Base-by-base conservation (phyloP, 768 basidiomycete species). In the Tricholoma bakamatsutake region DNA sequence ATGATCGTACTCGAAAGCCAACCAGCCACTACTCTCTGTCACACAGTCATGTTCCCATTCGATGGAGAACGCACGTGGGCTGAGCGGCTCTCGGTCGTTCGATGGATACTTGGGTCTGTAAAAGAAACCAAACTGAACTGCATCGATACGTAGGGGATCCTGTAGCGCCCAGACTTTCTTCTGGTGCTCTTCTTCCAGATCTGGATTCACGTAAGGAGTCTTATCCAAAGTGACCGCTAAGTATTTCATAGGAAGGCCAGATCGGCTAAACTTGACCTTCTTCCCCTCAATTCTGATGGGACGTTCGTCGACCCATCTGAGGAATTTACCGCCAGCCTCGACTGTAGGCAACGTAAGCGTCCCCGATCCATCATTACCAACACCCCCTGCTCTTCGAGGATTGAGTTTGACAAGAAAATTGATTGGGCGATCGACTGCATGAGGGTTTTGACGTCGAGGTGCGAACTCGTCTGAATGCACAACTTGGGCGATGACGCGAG, bases 1-100 rank as follows among this genome's bases (percentile, higher is more conserved):
- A 61, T 87, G 80, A 28, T 83, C 83, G 60, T 88, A 90, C 53
- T 86, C 80, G 33, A 91, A 82, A 31, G 72, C 67, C 17, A 90
- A 66, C 66, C 79, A 77, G 0, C 78, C 86, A 31, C 76, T 73
- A 34, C 80, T 76, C 10, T 73, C 59, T 7, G 62, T 57, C 39
- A 69, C 66, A 57, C 80, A 83, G 40, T 80, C 71, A 39, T 75
- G 69, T 53, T 87, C 80, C 79, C 83, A 89, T 68, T 92, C 90
- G 4, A 83, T 70, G 0, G 88, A 90, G 65, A 87, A 92, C 2
- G 75, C 72, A 8, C 83, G 79, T 15, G 75, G 67, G 15, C 62
- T 61, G 43, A 68, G 68, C 7, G 64, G 69, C 7, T 59, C 62
- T 62, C 66, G 52, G 52, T 66, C 63, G 59, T 54, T 61, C 34